Evolutionary conservation across 2,329 filamentous ascomycete species (phyloP).

Genomic region (Stachybotrys chlorohalonatus): DNA sequence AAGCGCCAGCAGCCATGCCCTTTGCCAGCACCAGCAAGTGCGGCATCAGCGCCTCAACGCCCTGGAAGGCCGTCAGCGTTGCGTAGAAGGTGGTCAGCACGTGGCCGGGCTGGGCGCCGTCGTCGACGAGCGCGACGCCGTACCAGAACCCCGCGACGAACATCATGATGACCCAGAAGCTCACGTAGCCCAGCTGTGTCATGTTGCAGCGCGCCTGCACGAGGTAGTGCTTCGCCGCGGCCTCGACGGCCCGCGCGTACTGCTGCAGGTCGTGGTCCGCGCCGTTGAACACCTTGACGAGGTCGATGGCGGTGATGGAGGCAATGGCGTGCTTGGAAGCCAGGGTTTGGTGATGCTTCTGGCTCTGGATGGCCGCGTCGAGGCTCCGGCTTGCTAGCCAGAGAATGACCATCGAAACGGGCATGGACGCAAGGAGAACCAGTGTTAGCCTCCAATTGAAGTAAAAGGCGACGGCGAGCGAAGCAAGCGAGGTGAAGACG

Average conservation of each 20-base stretch:
- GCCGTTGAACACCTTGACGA: slow-evolving; percentile 80
- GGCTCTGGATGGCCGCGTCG: slow-evolving; percentile 56
- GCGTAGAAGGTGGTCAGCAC: slow-evolving; percentile 82
- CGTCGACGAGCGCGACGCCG: slow-evolving; percentile 59
- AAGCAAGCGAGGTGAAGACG: slow-evolving; percentile 52
- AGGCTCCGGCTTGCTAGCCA: slow-evolving; percentile 51
- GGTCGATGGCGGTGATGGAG: slow-evolving; percentile 66
- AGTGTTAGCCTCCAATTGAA: slow-evolving; percentile 80
- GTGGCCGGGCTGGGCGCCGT: slow-evolving; percentile 52
- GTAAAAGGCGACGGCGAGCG: slow-evolving; percentile 63
- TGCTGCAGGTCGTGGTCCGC: slow-evolving; percentile 58
- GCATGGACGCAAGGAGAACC: slow-evolving; percentile 65
- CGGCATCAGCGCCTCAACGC: slow-evolving; percentile 64
- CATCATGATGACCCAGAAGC: slow-evolving; percentile 65
- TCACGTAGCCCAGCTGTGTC: slow-evolving; percentile 62
- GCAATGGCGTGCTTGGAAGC: slow-evolving; percentile 66
- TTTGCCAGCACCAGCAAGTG: slow-evolving; percentile 72
- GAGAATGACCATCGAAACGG: slow-evolving; percentile 55
- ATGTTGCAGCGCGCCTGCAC: slow-evolving; percentile 61
- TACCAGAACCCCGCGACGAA: slow-evolving; percentile 92
- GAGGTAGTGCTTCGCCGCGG: slow-evolving; percentile 54
- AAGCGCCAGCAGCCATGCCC: slow-evolving; percentile 63
- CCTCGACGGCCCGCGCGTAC: slow-evolving; percentile 49
- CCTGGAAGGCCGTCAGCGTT: slow-evolving; percentile 66
- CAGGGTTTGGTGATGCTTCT: slow-evolving; percentile 56